Evolutionary conservation across 108 stramenopile genomes (phyloP).

Genomic region (Cyclotella sp.): DNA sequence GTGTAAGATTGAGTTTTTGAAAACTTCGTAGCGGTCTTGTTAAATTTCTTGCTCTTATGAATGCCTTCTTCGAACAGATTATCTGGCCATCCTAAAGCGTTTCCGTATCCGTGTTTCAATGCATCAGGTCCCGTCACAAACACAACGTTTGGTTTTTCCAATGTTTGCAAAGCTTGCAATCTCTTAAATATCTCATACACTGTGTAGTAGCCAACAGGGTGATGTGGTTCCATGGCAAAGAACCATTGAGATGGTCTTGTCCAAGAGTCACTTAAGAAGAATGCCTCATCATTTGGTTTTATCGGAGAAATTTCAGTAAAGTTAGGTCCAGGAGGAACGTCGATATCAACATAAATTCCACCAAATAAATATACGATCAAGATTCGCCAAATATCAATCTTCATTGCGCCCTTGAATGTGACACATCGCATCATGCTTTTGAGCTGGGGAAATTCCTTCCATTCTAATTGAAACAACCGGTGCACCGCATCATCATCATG

Average conservation of each 20-base stretch:
- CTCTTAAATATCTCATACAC: slow-evolving; percentile 43
- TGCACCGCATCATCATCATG: slow-evolving; percentile 71
- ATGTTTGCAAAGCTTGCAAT: slow-evolving; percentile 27
- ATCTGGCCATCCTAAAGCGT: slow-evolving; percentile 5
- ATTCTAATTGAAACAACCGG: slow-evolving; percentile 51
- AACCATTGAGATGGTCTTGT: slow-evolving; percentile 57
- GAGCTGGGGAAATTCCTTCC: slow-evolving; percentile 56
- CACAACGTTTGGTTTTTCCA: slow-evolving; percentile 41
- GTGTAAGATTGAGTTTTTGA: not conserved
- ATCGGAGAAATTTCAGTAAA: slow-evolving; percentile 25
- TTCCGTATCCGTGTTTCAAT: slow-evolving; percentile 39
- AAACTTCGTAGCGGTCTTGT: slow-evolving; percentile 17
- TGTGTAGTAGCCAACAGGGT: slow-evolving; percentile 45
- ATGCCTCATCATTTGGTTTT: slow-evolving; percentile 17
- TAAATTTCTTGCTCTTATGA: slow-evolving; percentile 12
- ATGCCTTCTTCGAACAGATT: slow-evolving; percentile 18
- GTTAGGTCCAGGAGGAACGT: slow-evolving; percentile 17
- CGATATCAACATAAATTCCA: slow-evolving; percentile 47
- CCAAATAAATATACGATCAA: slow-evolving; percentile 43
- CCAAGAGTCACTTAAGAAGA: slow-evolving; percentile 40
- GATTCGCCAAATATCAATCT: slow-evolving; percentile 53
- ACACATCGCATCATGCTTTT: slow-evolving; percentile 36
- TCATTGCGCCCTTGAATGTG: slow-evolving; percentile 46
- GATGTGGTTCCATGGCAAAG: slow-evolving; percentile 42
- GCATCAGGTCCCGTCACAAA: slow-evolving; percentile 54